A percentile compares a stretch with the other conserved stretches of the same genome.
phyloP scores from a whole-genome alignment of 306 rosid genomes.

The Prunus armeniaca region DNA sequence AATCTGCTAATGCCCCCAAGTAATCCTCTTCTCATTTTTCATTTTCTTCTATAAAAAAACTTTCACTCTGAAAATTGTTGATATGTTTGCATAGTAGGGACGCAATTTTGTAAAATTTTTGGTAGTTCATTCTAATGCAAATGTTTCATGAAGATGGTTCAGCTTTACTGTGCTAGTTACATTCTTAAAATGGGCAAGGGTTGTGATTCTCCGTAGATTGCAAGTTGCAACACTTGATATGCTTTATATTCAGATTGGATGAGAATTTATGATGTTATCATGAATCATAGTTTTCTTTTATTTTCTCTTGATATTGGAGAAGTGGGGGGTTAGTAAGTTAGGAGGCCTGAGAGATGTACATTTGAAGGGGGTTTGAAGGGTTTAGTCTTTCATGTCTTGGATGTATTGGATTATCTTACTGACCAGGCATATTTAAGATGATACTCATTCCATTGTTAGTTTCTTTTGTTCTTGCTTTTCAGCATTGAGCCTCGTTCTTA shows the following conservation, averaged over 20 bases:
- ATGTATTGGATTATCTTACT: neutral
- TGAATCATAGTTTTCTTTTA: neutral
- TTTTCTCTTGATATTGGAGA: neutral
- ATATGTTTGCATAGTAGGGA: neutral
- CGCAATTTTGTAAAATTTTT: neutral
- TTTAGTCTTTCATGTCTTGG: too few species aligned
- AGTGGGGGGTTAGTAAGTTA: neutral
- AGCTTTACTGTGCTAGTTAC: neutral
- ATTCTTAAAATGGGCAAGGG: neutral
- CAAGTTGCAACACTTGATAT: neutral
- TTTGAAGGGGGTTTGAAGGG: neutral
- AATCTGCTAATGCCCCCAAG: conserved; percentile 40
- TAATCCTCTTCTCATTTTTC: conserved; percentile 8
- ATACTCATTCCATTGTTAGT: neutral
- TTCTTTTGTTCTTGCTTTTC: neutral
- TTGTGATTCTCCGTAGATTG: neutral
- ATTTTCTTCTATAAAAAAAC: neutral
- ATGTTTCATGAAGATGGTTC: neutral
- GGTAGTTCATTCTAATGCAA: neutral
- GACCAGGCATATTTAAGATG: neutral
- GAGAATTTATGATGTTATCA: neutral
- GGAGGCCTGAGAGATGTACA: neutral
- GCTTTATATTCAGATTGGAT: neutral
- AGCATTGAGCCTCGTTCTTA: neutral
- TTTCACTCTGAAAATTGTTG: too few species aligned